Evolutionary conservation across 257 asterid genomes (phyloP).

Genomic region (Knoxia roxburghii): DNA sequence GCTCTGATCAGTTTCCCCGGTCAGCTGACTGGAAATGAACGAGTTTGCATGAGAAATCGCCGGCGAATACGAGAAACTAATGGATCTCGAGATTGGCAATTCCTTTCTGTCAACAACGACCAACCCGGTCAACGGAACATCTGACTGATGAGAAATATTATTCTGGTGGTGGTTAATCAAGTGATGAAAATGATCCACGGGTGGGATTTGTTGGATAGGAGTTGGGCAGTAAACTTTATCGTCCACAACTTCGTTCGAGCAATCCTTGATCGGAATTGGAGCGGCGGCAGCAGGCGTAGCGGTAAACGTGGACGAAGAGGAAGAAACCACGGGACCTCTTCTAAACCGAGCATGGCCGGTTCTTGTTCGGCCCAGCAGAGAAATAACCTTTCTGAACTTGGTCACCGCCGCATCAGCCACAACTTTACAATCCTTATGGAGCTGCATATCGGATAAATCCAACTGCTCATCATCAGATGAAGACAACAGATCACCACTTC

Average conservation of each 20-base stretch:
- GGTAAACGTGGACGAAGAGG: slow-evolving; percentile 11
- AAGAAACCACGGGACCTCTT: slow-evolving; percentile 44
- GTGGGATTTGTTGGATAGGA: slow-evolving; percentile 80
- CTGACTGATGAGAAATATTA: slow-evolving; percentile 2
- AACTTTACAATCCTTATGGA: slow-evolving; percentile 36
- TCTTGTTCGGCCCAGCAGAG: slow-evolving; percentile 57
- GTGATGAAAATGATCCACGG: slow-evolving; percentile 17
- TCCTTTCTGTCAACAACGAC: slow-evolving; percentile 23
- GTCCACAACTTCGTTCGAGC: slow-evolving; percentile 10
- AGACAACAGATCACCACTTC: not conserved
- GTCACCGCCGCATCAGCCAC: slow-evolving; percentile 63
- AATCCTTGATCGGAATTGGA: slow-evolving; percentile 6
- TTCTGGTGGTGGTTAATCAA: not conserved
- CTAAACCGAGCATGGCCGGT: slow-evolving; percentile 97
- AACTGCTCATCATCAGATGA: slow-evolving; percentile 18
- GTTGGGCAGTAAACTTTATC: slow-evolving; percentile 63
- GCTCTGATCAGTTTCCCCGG: slow-evolving; percentile 39
- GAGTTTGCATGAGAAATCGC: slow-evolving; percentile 46
- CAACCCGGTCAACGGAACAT: slow-evolving; percentile 11
- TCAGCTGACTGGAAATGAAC: slow-evolving; percentile 51
- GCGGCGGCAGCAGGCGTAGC: slow-evolving; percentile 15
- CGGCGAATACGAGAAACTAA: slow-evolving; percentile 56
- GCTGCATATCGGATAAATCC: slow-evolving; percentile 8
- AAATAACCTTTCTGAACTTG: slow-evolving; percentile 54
- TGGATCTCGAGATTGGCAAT: slow-evolving; percentile 39